phyloP scores from a whole-genome alignment of 306 rosid species.

The Citrullus mucosospermus region DNA sequence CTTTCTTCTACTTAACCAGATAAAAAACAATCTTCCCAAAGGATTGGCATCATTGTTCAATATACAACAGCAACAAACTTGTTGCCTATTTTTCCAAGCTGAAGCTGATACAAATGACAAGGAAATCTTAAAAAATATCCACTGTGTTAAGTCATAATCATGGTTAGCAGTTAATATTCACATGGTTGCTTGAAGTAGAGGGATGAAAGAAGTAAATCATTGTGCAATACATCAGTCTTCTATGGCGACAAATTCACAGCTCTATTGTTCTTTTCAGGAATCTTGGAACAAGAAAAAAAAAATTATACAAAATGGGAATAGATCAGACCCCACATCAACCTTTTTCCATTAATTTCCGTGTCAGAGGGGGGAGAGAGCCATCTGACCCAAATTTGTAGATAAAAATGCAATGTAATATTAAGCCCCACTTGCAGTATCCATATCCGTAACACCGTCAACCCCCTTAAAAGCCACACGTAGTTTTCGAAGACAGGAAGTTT shows the following conservation, averaged over 20 bases:
- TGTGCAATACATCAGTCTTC: constrained; percentile 1
- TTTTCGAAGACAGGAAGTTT: constrained; percentile 50
- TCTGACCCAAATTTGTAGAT: constrained; percentile 10
- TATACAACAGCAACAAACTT: neutral
- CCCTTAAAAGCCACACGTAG: constrained; percentile 65
- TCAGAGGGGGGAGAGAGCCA: neutral
- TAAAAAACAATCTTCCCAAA: neutral
- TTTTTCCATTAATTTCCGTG: neutral
- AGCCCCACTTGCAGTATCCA: constrained; percentile 86
- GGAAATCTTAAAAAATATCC: neutral
- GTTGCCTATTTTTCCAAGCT: neutral
- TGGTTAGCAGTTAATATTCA: neutral
- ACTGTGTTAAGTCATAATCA: neutral
- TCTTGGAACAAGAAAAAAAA: neutral
- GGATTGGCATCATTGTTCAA: neutral
- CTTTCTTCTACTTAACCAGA: neutral
- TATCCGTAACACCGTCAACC: constrained; percentile 68
- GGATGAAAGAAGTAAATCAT: constrained; percentile 3
- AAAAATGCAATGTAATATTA: constrained; percentile 14
- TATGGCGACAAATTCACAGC: neutral
- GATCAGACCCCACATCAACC: constrained; percentile 29
- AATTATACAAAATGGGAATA: constrained; percentile 15
- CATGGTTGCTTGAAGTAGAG: neutral
- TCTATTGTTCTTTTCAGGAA: neutral
- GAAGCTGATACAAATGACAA: neutral